Conservation (phyloP, 1,139 yeast genomes). For the Saccharomycopsis hybrid region DNA sequence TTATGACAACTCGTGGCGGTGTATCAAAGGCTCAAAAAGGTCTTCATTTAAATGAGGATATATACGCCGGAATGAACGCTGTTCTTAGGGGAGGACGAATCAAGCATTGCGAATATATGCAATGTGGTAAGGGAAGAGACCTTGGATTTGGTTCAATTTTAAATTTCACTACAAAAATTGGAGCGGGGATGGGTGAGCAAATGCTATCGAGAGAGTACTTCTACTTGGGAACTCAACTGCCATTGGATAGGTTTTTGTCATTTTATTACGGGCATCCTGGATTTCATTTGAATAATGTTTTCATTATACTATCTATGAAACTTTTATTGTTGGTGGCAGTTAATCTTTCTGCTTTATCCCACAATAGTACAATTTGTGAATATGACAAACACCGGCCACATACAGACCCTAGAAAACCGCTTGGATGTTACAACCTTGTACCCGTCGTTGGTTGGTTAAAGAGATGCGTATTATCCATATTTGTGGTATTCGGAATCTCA, state of each 20-base stretch:
- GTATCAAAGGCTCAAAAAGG: slow-evolving; percentile 86
- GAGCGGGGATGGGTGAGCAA: slow-evolving; percentile 96
- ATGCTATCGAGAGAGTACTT: slow-evolving; percentile 77
- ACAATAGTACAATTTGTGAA: slow-evolving; percentile 54
- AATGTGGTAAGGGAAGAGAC: slow-evolving; percentile 90
- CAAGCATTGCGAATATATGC: slow-evolving; percentile 81
- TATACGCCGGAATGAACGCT: slow-evolving; percentile 88
- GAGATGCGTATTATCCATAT: slow-evolving; percentile 72
- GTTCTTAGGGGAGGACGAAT: slow-evolving; percentile 76
- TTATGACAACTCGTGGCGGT: slow-evolving; percentile 90
- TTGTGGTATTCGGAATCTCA: slow-evolving; percentile 77
- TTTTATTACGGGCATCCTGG: slow-evolving; percentile 93
- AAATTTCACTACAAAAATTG: slow-evolving; percentile 82
- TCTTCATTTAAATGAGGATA: slow-evolving; percentile 80
- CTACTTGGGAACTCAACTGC: slow-evolving; percentile 71
- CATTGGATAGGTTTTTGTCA: slow-evolving; percentile 73
- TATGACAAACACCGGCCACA: slow-evolving; percentile 48
- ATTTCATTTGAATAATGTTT: slow-evolving; percentile 75
- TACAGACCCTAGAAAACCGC: slow-evolving; percentile 56
- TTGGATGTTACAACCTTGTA: slow-evolving; percentile 68
- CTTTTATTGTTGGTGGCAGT: slow-evolving; percentile 61
- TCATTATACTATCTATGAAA: slow-evolving; percentile 70
- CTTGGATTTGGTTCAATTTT: slow-evolving; percentile 79
- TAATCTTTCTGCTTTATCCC: slow-evolving; percentile 59
- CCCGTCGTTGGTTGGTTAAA: slow-evolving; percentile 80